Conservation (phyloP, 2,329 filamentous ascomycete genomes). For the Myrmaecium sp. region DNA sequence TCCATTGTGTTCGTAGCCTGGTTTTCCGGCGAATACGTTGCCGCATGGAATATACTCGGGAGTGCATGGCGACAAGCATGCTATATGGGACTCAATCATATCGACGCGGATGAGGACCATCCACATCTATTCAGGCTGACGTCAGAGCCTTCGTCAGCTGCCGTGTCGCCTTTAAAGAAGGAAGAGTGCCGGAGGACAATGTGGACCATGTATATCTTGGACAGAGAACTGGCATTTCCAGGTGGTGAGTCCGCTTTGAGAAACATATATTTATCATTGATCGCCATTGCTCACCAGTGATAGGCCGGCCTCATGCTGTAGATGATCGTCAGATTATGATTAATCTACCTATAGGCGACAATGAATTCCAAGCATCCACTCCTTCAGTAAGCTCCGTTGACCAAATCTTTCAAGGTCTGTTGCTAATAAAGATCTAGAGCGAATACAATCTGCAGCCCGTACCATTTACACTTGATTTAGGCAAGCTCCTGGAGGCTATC, state of each 20-base stretch:
- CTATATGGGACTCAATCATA: slow-evolving; percentile 12
- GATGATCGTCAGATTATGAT: slow-evolving; percentile 15
- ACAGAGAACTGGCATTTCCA: slow-evolving; percentile 13
- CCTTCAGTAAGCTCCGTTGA: background rate
- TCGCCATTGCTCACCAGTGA: too few relatives aligned
- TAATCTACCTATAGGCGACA: slow-evolving; percentile 12
- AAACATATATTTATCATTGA: too few relatives aligned
- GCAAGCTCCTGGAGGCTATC: background rate
- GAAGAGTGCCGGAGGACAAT: slow-evolving; percentile 15
- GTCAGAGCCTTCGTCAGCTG: slow-evolving; percentile 4
- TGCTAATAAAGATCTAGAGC: background rate
- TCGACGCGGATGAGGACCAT: slow-evolving; percentile 8
- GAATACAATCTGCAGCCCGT: background rate
- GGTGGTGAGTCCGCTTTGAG: too few relatives aligned
- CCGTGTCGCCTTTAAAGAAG: slow-evolving; percentile 6
- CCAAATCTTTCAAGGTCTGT: background rate
- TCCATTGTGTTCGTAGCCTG: slow-evolving; percentile 11
- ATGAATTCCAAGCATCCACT: slow-evolving; percentile 5
- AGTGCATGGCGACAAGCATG: slow-evolving; percentile 17
- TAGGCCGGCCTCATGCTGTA: slow-evolving; percentile 13
- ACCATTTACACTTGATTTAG: background rate
- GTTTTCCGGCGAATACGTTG: slow-evolving; percentile 13
- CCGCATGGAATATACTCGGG: slow-evolving; percentile 14
- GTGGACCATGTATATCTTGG: slow-evolving; percentile 16
- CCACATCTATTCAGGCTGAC: background rate